A percentile compares a stretch with the other conserved stretches of the same genome.
Evolutionary conservation across 441 rosid genomes (phyloP).

Genomic region (Melastoma candidum): DNA sequence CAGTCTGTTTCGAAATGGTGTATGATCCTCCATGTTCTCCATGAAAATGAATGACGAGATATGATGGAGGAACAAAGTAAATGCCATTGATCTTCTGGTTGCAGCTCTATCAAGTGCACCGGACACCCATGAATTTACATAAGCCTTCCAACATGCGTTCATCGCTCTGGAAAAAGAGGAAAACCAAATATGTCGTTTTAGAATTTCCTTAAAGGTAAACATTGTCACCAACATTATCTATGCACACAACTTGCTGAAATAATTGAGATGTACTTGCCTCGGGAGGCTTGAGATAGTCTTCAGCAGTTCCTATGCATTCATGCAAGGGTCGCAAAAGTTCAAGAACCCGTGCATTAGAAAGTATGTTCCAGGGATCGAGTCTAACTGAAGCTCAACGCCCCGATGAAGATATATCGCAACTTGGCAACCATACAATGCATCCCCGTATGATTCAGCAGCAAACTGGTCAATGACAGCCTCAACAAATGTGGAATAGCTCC

Average conservation of each 20-base stretch:
- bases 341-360: slow-evolving; percentile 60
- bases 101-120: slow-evolving; percentile 78
- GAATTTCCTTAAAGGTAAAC: too few species aligned
- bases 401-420: slow-evolving; percentile 66
- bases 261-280: slow-evolving; percentile 34
- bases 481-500: slow-evolving; percentile 61
- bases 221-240: too few species aligned
- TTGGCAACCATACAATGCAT: slow-evolving; percentile 68
- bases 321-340: slow-evolving; percentile 74
- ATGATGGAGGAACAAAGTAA: slow-evolving; percentile 53
- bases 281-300: slow-evolving; percentile 74
- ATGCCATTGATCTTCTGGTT: slow-evolving; percentile 54
- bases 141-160: slow-evolving; percentile 67
- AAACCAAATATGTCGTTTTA: background rate
- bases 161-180: slow-evolving; percentile 41
- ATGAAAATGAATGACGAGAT: slow-evolving; percentile 54
- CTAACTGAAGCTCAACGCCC: slow-evolving; percentile 49
- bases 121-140: slow-evolving; percentile 68
- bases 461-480: slow-evolving; percentile 83
- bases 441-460: slow-evolving; percentile 79
- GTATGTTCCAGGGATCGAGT: slow-evolving; percentile 61
- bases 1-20: slow-evolving; percentile 41
- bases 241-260: too few species aligned
- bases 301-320: slow-evolving; percentile 51
- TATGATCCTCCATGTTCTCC: slow-evolving; percentile 18